Percentiles rank a stretch among this genome's conserved stretches.
phyloP scores from a whole-genome alignment of 176 grass and related monocot species.

The Chrysopogon serrulatus region DNA sequence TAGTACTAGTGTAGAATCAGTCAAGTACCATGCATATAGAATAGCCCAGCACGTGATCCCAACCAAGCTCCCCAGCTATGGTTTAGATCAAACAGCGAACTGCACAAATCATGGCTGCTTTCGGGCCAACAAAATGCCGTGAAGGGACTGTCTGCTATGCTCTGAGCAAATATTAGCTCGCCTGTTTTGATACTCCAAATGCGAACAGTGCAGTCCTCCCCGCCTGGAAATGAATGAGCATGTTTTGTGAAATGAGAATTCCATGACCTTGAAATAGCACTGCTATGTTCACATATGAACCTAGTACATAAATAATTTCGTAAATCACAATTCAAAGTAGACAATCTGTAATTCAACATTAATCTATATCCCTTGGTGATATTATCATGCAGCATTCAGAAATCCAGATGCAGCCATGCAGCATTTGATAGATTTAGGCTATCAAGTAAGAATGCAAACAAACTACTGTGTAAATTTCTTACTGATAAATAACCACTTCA shows the following conservation, averaged over 20 bases:
- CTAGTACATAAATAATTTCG: background rate
- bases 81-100: conserved; percentile 33
- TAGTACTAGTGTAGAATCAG: background rate
- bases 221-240: conserved; percentile 49
- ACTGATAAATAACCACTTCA: background rate
- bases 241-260: background rate
- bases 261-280: background rate
- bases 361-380: background rate
- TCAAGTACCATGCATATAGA: conserved; percentile 79
- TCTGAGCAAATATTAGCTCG: conserved; percentile 72
- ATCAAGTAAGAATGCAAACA: background rate
- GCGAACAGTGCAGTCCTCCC: conserved; percentile 63
- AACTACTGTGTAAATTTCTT: background rate
- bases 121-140: conserved; percentile 67
- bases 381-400: conserved; percentile 11
- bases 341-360: background rate
- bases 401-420: background rate
- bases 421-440: background rate
- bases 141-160: conserved; percentile 22
- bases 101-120: conserved; percentile 14
- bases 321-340: background rate
- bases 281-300: background rate
- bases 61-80: conserved; percentile 83
- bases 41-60: conserved; percentile 70
- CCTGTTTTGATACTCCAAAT: conserved; percentile 85